Conservation (phyloP, 352 stramenopile genomes). For the Pythium grandisporangium region DNA sequence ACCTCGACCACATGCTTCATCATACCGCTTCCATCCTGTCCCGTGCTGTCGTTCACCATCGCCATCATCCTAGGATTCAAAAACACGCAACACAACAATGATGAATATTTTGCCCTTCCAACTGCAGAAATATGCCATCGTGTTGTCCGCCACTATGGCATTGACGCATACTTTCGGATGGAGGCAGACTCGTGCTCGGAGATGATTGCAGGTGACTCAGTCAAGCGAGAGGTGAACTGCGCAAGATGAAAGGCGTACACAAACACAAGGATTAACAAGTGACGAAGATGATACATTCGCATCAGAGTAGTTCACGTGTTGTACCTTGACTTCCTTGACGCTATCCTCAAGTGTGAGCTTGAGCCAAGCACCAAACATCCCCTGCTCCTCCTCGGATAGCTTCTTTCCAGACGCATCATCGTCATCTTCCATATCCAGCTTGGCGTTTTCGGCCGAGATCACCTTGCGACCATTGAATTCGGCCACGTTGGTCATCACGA, state of each 20-base stretch:
- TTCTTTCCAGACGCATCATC: slow-evolving; percentile 40
- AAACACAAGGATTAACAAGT: not conserved
- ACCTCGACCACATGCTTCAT: slow-evolving; percentile 97
- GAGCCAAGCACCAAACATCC: slow-evolving; percentile 90
- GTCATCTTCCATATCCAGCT: slow-evolving; percentile 86
- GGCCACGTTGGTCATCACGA: slow-evolving; percentile 98
- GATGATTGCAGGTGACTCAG: slow-evolving; percentile 97
- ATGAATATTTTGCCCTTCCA: not conserved
- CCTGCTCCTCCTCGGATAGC: slow-evolving; percentile 83
- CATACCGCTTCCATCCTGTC: slow-evolving; percentile 33
- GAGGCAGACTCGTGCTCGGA: slow-evolving; percentile 97
- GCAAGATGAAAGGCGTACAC: not conserved
- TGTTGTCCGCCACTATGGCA: no score
- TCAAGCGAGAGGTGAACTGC: slow-evolving; percentile 86
- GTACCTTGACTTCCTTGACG: slow-evolving; percentile 82
- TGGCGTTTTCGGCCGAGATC: slow-evolving; percentile 93
- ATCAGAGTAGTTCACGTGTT: not conserved
- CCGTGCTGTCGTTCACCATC: slow-evolving; percentile 90
- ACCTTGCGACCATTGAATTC: slow-evolving; percentile 96
- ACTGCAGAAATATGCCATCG: not conserved
- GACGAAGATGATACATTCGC: slow-evolving; percentile 1
- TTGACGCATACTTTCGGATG: slow-evolving; percentile 79
- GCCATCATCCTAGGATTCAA: slow-evolving; percentile 92
- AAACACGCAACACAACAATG: slow-evolving; percentile 1
- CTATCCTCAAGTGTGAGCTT: slow-evolving; percentile 87